These are phyloP conservation scores for Aspergillus carlsbadensis DNA, from an alignment of 495 filamentous ascomycete genomes.

Conservation along the genomic window DNA sequence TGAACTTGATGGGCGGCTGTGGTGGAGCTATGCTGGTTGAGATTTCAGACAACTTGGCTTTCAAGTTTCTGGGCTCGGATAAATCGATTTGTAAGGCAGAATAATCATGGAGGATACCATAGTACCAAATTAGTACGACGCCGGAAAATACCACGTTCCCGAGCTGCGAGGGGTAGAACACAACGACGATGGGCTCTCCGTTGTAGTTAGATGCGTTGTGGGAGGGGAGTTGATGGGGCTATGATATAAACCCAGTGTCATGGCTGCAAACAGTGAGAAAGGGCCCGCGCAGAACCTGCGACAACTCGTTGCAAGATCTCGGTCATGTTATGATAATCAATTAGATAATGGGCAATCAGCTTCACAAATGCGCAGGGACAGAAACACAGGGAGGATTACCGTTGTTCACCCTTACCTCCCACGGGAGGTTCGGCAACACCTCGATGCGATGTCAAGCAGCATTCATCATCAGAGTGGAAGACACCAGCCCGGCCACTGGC, in stretches of 20 bases:
- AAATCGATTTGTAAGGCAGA: conserved; percentile 6
- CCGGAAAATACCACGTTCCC: background rate
- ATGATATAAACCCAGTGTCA: conserved; percentile 13
- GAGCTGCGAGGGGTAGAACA: background rate
- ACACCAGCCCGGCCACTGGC: conserved; percentile 13
- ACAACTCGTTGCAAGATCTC: background rate
- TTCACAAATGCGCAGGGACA: background rate
- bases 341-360: conserved; percentile 3
- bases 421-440: conserved; percentile 13
- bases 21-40: conserved; percentile 8
- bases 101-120: background rate
- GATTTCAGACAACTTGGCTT: conserved; percentile 10
- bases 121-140: background rate
- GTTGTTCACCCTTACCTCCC: background rate
- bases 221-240: background rate
- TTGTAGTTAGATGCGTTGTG: background rate
- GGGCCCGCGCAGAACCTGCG: background rate
- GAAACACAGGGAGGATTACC: background rate
- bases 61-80: conserved; percentile 6
- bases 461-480: conserved; percentile 15
- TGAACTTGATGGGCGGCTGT: conserved; percentile 11
- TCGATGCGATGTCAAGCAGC: background rate
- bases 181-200: background rate
- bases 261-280: background rate
- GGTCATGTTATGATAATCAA: conserved; percentile 3